Evolutionary conservation across 371 early-diverging fungal species (phyloP).

Genomic region (Syncephalis fuscata): DNA sequence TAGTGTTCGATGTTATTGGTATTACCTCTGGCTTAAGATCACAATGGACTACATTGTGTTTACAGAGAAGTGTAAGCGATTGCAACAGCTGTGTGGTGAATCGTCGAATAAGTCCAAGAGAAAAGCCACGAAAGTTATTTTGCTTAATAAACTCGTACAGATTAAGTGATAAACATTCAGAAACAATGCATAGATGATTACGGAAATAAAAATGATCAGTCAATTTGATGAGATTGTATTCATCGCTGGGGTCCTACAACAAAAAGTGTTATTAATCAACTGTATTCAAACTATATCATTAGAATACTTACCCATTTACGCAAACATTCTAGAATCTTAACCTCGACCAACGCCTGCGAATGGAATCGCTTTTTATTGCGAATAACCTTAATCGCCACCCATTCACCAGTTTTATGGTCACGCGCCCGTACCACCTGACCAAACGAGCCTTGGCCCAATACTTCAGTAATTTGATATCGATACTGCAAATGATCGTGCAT

Average conservation of each 20-base stretch:
- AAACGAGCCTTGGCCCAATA: constrained; percentile 94
- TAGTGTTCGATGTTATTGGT: no score
- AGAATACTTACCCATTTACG: constrained; percentile 31
- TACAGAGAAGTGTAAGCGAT: constrained; percentile 55
- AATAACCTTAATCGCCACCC: constrained; percentile 91
- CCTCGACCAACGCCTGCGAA: constrained; percentile 88
- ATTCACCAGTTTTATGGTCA: constrained; percentile 73
- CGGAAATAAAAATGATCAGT: constrained; percentile 84
- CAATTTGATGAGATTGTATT: constrained; percentile 69
- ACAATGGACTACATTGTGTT: constrained; percentile 86
- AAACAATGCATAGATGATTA: constrained; percentile 87
- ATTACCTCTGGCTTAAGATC: constrained; percentile 94
- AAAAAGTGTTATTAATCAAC: not conserved
- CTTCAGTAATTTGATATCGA: constrained; percentile 76
- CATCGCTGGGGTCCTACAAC: constrained; percentile 64
- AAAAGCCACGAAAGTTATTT: constrained; percentile 82
- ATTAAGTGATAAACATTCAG: constrained; percentile 90
- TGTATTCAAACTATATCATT: not conserved
- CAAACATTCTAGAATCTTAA: constrained; percentile 69
- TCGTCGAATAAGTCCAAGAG: constrained; percentile 57
- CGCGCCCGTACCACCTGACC: constrained; percentile 92
- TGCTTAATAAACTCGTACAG: constrained; percentile 94
- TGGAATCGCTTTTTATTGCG: constrained; percentile 91
- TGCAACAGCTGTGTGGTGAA: constrained; percentile 78
- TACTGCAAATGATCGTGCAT: constrained; percentile 79